A percentile compares a stretch with the other conserved stretches of the same genome.
These are phyloP conservation scores for Coemansia sp. DNA, from an alignment of 192 early-diverging fungal genomes.

Conservation along the genomic window DNA sequence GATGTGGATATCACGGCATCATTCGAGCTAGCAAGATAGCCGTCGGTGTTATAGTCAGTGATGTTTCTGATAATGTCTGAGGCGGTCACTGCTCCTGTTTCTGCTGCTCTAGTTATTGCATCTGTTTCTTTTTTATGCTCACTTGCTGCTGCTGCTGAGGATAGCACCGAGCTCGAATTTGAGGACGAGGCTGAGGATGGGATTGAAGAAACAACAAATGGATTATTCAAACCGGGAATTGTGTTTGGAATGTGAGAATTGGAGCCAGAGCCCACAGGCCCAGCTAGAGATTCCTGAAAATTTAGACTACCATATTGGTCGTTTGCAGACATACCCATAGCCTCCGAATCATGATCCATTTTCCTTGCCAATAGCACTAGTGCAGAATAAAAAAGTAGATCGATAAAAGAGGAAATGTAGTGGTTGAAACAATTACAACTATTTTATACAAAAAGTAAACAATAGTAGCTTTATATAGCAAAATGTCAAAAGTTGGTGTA, in stretches of 20 bases:
- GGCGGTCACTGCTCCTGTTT: not conserved
- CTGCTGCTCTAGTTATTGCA: too few species aligned
- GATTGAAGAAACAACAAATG: not conserved
- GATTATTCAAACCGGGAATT: not conserved
- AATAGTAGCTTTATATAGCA: too few species aligned
- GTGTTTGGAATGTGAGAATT: not conserved
- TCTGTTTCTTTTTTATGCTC: too few species aligned
- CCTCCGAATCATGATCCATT: not conserved
- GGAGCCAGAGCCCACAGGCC: not conserved
- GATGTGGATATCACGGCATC: not conserved
- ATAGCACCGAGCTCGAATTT: not conserved
- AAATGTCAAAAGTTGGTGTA: too few species aligned
- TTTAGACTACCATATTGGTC: slow-evolving; percentile 1
- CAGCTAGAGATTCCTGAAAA: not conserved
- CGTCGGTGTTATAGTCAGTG: not conserved
- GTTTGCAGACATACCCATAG: not conserved
- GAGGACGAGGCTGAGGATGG: not conserved
- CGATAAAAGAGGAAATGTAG: not conserved
- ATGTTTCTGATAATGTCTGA: not conserved
- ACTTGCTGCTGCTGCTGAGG: not conserved
- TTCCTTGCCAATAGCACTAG: not conserved
- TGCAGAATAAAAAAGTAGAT: not conserved
- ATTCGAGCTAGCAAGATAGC: not conserved
- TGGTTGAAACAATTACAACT: too few species aligned
- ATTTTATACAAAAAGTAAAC: too few species aligned